Evolutionary conservation across 2,329 filamentous ascomycete genomes (phyloP), one percentile per base, ranked within the genome.

Genomic region (Fusarium bulbicola): DNA sequence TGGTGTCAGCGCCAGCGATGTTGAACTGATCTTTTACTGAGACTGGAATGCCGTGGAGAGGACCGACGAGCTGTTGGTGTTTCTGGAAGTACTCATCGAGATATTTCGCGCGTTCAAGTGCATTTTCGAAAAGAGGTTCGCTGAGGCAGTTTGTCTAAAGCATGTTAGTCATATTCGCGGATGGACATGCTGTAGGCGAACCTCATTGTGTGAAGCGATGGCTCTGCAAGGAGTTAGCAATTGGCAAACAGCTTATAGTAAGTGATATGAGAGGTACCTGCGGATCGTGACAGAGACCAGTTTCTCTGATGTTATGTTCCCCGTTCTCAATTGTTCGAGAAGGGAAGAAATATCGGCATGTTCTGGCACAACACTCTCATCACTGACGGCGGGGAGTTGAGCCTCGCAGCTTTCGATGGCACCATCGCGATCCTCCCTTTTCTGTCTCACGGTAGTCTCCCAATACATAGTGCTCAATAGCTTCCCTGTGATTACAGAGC

Each of bases 91-190:
- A 54, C 20, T 34, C 46, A 14, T 53, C 57, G 1, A 59, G 57
- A n/a, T 5, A 12, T 39, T 20, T 53, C 1, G 57, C 57, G 6
- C 46, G 57, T 8, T 59, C 26, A 12, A 59, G 34, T 26, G 57
- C 57, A 0, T 3, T 16, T 18, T 34, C 21, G 13, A 59, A 59
- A 7, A 39, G 45, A 34, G 57, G 46, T 5, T 59, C 57, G 7
- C 57, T 59, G 57, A 59, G 45, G 18, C 57, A 53, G 18, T 59
- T 59, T 53, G 57, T 53, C 57, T 59, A 11, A 16, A 10, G 5
- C 2, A 40, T 26, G 21, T 59, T 6, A 59, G 45, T 32, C 3
- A 11, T 12, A 14, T 14, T 8, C 34, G 3, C 6, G 20, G 14
- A 5, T 12, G 20, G 5, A 6, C 5, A 15, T 11, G 1, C 13